Base-by-base conservation (phyloP, 768 basidiomycete genomes). In the Hypholoma fasciculare region DNA sequence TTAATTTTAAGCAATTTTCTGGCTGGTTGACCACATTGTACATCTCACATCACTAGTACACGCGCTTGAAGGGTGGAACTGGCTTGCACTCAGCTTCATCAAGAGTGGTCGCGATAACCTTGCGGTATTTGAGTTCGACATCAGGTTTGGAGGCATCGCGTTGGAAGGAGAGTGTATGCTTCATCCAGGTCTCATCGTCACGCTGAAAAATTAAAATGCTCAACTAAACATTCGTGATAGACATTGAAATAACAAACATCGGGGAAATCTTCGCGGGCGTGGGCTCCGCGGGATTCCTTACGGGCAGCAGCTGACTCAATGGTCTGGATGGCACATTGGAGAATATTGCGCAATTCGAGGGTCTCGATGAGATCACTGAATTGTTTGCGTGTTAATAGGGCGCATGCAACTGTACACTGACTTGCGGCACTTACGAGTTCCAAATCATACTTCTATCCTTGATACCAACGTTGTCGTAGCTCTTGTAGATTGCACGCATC, bases 381-480 rank as follows among this genome's bases (percentile, higher is more conserved):
- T 7, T 34, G 2, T 61, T 20, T 42, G n/a, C 48, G 61, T 37
- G 34, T 52, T 44, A 27, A 59, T 46, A 23, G 27, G 61, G 27
- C 37, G 39, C 13, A 51, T 36, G n/a, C 46, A 13, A 9, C 23
- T 7, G 36, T 39, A 49, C 51, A 26, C 2, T 39, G 20, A 23
- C 42, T 12, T 4, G 7, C 11, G 36, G 9, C 17, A 70, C 93
- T 61, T 68, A 96, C 95, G 94, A 93, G 79, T 98, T 98, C 97
- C 96, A 99, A 74, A 98, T 97, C 96, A 98, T 92, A 76, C 92
- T 94, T 69, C 97, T 84, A 74, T 98, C 97, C 80, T 97, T 95
- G 80, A 97, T 92, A 54, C 96, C 92, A 63, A 99, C 91, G 44
- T 96, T 83, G 64, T 89, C 82, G 74, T 87, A 98, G 69, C 84